Evolutionary conservation across 108 stramenopile genomes (phyloP).

Genomic region (Skeletonema potamos): DNA sequence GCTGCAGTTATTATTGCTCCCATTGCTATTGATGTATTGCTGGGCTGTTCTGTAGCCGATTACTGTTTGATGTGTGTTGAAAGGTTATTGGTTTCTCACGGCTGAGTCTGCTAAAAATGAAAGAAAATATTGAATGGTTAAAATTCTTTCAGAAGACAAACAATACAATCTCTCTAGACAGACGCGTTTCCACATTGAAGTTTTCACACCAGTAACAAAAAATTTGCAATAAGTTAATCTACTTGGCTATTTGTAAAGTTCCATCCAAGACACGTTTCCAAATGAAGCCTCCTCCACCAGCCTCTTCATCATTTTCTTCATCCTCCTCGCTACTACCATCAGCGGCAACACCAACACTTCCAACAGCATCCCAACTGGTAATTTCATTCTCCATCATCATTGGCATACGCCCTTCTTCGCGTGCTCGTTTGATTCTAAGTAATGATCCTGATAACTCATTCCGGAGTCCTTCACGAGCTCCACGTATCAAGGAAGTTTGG

Average conservation of each 20-base stretch:
- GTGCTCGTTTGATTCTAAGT: slow-evolving; percentile 61
- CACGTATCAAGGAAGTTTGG: slow-evolving; percentile 46
- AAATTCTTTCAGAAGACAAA: too few relatives aligned
- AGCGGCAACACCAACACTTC: background rate
- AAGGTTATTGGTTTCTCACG: too few relatives aligned
- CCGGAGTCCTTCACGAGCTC: slow-evolving; percentile 50
- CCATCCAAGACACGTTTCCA: slow-evolving; percentile 57
- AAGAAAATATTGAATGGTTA: too few relatives aligned
- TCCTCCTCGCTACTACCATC: slow-evolving; percentile 2
- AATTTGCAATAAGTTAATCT: too few relatives aligned
- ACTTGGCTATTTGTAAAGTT: slow-evolving; percentile 48
- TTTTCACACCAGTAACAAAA: too few relatives aligned
- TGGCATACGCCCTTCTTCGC: slow-evolving; percentile 38
- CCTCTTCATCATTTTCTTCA: slow-evolving; percentile 3
- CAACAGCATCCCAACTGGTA: background rate
- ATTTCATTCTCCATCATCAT: slow-evolving; percentile 16
- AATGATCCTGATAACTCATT: slow-evolving; percentile 70
- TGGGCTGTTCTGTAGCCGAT: background rate
- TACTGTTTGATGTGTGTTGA: background rate
- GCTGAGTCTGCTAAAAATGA: too few relatives aligned
- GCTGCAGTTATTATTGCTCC: slow-evolving; percentile 35
- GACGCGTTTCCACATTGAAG: too few relatives aligned
- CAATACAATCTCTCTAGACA: too few relatives aligned
- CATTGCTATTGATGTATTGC: slow-evolving; percentile 10
- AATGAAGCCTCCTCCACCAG: slow-evolving; percentile 22